phyloP scores from a whole-genome alignment of 257 asterid genomes.

The Buddleja alternifolia region DNA sequence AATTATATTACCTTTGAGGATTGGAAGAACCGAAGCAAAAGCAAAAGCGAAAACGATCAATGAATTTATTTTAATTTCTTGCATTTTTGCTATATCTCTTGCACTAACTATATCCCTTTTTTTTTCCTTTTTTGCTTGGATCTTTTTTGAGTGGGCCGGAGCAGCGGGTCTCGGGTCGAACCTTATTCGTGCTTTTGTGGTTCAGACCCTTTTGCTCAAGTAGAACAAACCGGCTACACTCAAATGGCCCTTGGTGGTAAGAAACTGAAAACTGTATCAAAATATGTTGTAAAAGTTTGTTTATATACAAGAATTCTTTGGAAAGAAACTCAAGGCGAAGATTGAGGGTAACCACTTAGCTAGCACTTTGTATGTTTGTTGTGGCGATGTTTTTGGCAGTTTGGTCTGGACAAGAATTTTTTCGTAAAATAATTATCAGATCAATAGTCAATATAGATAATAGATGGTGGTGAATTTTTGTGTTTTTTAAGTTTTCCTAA shows the following conservation, averaged over 20 bases:
- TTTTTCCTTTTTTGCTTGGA: background rate
- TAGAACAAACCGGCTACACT: constrained; percentile 23
- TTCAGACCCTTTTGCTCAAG: constrained; percentile 31
- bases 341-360: constrained; percentile 27
- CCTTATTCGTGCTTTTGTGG: constrained; percentile 12
- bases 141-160: background rate
- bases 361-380: background rate
- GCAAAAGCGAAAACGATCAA: constrained; percentile 28
- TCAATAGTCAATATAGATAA: too few relatives aligned
- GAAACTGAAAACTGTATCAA: background rate
- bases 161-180: constrained; percentile 37
- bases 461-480: too few relatives aligned
- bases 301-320: constrained; percentile 26
- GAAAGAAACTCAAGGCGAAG: background rate
- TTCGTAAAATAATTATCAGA: too few relatives aligned
- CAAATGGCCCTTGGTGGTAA: background rate
- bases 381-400: constrained; percentile 10
- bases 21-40: constrained; percentile 34
- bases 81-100: constrained; percentile 28
- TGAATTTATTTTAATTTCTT: constrained; percentile 13
- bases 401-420: too few relatives aligned
- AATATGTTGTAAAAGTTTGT: background rate
- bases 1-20: constrained; percentile 31
- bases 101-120: background rate
- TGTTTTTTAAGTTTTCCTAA: too few relatives aligned